A percentile compares a stretch with the other conserved stretches of the same genome.
These are phyloP conservation scores for Pichia sp. DNA, from an alignment of 1,139 yeast genomes.

Conservation along the genomic window DNA sequence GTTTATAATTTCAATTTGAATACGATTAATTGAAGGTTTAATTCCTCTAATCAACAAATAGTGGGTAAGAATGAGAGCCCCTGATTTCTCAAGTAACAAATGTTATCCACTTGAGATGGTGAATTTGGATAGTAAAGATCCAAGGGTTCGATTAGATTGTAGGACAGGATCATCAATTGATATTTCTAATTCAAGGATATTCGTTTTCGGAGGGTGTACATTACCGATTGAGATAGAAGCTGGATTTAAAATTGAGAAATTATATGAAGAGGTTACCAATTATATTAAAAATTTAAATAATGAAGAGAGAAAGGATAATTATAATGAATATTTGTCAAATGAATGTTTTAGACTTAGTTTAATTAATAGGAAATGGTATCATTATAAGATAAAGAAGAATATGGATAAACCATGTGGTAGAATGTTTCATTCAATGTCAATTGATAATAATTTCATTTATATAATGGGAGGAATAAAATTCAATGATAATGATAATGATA, in stretches of 20 bases:
- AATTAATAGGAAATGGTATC: constrained; percentile 49
- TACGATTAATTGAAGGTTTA: too few species aligned
- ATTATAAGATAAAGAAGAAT: constrained; percentile 24
- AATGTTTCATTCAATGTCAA: constrained; percentile 51
- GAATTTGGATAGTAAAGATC: constrained; percentile 36
- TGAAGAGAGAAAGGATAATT: constrained; percentile 3
- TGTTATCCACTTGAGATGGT: constrained; percentile 45
- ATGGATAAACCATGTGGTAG: constrained; percentile 40
- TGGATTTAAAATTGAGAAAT: constrained; percentile 15
- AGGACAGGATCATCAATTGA: constrained; percentile 63
- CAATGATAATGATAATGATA: constrained; percentile 16
- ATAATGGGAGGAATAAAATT: constrained; percentile 55
- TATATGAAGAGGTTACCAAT: constrained; percentile 16
- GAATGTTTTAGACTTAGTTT: constrained; percentile 49
- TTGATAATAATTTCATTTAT: constrained; percentile 43
- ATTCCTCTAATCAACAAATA: background rate
- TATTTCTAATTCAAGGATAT: constrained; percentile 49
- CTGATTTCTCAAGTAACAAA: constrained; percentile 42
- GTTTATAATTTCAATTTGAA: too few species aligned
- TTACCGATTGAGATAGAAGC: constrained; percentile 34
- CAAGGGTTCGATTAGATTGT: constrained; percentile 43
- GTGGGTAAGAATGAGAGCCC: constrained; percentile 33
- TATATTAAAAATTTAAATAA: background rate
- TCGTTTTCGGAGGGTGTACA: constrained; percentile 64
- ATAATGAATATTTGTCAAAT: constrained; percentile 26